Conservation (phyloP, 371 early-diverging fungal species). For the Rhizoclosmatium hyalinum region DNA sequence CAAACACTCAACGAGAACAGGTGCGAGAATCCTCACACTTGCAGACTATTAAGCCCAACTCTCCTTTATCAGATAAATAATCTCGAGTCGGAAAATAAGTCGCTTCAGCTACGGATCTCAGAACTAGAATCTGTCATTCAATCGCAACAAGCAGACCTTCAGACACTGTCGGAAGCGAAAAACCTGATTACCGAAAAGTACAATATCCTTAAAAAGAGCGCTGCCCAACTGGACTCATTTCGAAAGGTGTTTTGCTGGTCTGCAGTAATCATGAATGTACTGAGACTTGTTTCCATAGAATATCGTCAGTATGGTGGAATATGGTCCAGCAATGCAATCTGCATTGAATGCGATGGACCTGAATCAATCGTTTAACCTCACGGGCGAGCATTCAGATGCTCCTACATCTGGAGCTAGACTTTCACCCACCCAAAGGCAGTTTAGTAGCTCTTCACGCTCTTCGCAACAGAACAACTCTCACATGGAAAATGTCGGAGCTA, state of each 20-base stretch:
- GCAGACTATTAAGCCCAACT: background rate
- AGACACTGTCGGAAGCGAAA: slow-evolving; percentile 35
- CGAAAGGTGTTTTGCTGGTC: slow-evolving; percentile 38
- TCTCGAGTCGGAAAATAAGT: slow-evolving; percentile 34
- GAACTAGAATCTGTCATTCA: slow-evolving; percentile 39
- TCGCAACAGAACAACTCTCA: background rate
- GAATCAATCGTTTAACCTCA: slow-evolving; percentile 15
- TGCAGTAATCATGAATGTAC: background rate
- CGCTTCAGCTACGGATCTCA: slow-evolving; percentile 17
- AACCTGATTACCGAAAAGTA: slow-evolving; percentile 40
- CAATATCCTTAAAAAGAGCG: slow-evolving; percentile 43
- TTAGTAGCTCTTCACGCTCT: background rate
- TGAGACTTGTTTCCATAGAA: slow-evolving; percentile 28
- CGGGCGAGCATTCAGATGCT: background rate
- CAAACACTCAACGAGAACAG: slow-evolving; percentile 39
- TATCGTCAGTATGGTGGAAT: slow-evolving; percentile 52
- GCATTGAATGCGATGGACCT: slow-evolving; percentile 11
- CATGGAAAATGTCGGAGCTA: background rate
- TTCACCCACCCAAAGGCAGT: background rate
- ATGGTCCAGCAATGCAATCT: slow-evolving; percentile 31
- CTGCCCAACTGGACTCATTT: slow-evolving; percentile 49
- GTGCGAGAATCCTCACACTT: slow-evolving; percentile 22
- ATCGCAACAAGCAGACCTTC: slow-evolving; percentile 39
- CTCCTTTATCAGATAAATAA: slow-evolving; percentile 28
- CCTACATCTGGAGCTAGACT: background rate